A percentile compares a stretch with the other conserved stretches of the same genome.
Evolutionary conservation across 1,284 basidiomycete species (phyloP).

Genomic region (Schizophyllum amplum): DNA sequence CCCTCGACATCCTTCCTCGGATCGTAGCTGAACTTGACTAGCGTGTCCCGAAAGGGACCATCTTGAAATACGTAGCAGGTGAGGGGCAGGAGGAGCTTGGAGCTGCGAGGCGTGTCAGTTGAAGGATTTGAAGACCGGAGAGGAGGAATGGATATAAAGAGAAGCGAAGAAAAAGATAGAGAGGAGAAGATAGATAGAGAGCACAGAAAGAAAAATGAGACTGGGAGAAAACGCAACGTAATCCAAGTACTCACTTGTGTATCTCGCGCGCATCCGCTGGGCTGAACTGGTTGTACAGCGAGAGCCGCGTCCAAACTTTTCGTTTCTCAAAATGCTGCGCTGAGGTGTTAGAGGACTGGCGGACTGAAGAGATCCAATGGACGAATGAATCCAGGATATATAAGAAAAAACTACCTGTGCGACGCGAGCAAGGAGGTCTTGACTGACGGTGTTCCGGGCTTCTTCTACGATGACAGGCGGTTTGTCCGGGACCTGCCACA

Average conservation of each 20-base stretch:
- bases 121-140: not conserved
- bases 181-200: too few relatives aligned
- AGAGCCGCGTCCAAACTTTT: constrained; percentile 84
- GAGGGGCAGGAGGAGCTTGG: constrained; percentile 61
- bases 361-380: constrained; percentile 3
- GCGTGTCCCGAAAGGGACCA: constrained; percentile 89
- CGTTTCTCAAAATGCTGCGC: constrained; percentile 53
- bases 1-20: constrained; percentile 67
- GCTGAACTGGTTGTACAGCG: constrained; percentile 79
- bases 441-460: constrained; percentile 48
- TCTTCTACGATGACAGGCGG: constrained; percentile 54
- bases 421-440: constrained; percentile 49
- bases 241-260: constrained; percentile 45
- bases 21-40: constrained; percentile 86
- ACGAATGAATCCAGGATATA: too few relatives aligned
- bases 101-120: constrained; percentile 31
- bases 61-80: constrained; percentile 87
- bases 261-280: constrained; percentile 60
- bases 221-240: too few relatives aligned
- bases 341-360: constrained; percentile 18
- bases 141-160: too few relatives aligned
- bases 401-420: constrained; percentile 36
- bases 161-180: not conserved
- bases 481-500: constrained; percentile 63
- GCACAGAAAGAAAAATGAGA: too few relatives aligned